Evolutionary conservation across 129 eudicot species (phyloP), one percentile per base, ranked within the genome.

Genomic region (Artemisia tridentata): DNA sequence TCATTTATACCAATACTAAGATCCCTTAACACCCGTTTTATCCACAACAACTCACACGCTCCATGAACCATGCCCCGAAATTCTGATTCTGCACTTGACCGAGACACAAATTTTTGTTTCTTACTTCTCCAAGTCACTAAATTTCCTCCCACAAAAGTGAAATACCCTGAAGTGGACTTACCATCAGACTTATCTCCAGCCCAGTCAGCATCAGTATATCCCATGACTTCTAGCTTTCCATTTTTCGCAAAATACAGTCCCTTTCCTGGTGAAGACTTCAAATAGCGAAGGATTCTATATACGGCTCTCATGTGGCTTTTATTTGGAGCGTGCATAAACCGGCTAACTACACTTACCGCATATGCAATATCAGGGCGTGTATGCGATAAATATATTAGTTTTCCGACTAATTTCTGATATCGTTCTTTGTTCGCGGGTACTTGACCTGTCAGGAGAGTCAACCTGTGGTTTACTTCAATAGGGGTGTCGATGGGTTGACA

Each of bases 201-300:
- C 46, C 58, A 67, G 41, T 67, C 58, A 0, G 72, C 60, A 20
- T 65, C 0, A 2, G 54, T 65, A 65, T 65, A 65, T 4, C 70
- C 70, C 49, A 13, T 31, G 14, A 65, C 25, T 21, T 67, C 43
- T 23, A 67, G 23, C 17, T 67, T 46, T 9, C 27, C 72, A 20
- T 45, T 16, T 6, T 48, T 67, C 16, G 41, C 29, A 29, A 46
- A 67, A 41, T 45, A 18, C 21, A 47, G 3, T 7, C 72, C 72
- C n/a, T 67, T 67, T 67, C 72, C 72, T 53, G 73, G 47, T 20
- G 73, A 21, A 9, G 73, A 65, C 71, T 65, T 65, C 29, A 66
- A 66, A 18, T 66, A 66, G 11, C 55, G 23, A 16, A 46, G 46
- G 31, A 43, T 66, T 51, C 29, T 25, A 25, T 25, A 25, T 25